These are phyloP conservation scores for Trypanosoma lewisi DNA, from an alignment of 208 protist species.

Conservation along the genomic window DNA sequence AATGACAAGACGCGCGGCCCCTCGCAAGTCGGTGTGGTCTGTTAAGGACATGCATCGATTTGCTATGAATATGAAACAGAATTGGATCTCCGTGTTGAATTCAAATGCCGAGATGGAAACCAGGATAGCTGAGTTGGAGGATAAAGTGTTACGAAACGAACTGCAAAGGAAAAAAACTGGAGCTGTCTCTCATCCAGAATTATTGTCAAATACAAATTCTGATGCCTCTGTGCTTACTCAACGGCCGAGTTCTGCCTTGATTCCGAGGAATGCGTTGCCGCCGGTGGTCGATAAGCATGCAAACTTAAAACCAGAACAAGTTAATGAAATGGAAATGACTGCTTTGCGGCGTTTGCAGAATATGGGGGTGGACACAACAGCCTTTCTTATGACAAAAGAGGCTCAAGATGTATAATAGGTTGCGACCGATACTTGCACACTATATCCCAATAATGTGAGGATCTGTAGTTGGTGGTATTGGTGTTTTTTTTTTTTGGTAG, in stretches of 20 bases:
- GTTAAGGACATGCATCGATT: slow-evolving; percentile 70
- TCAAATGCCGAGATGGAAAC: slow-evolving; percentile 61
- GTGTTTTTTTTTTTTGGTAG: neutral
- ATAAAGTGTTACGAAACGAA: slow-evolving; percentile 38
- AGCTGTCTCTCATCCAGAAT: slow-evolving; percentile 4
- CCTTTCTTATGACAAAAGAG: slow-evolving; percentile 26
- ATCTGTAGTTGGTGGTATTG: neutral
- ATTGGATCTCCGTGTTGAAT: slow-evolving; percentile 72
- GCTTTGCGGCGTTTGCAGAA: slow-evolving; percentile 53
- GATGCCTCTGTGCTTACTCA: neutral
- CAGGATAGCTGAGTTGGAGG: slow-evolving; percentile 48
- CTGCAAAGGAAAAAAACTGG: slow-evolving; percentile 16
- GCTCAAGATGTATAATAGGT: slow-evolving; percentile 7
- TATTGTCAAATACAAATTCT: neutral
- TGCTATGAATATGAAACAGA: slow-evolving; percentile 68
- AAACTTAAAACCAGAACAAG: slow-evolving; percentile 65
- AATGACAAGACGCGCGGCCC: slow-evolving; percentile 40
- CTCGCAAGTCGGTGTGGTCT: slow-evolving; percentile 41
- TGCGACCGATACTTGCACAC: neutral
- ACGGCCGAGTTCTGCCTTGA: neutral
- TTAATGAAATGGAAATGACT: slow-evolving; percentile 67
- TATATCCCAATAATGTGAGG: neutral
- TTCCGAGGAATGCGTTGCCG: neutral
- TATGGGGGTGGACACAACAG: slow-evolving; percentile 60
- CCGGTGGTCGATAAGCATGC: slow-evolving; percentile 6